phyloP scores from a whole-genome alignment of 805 yeast genomes.

The Monosporozyma solicola region DNA sequence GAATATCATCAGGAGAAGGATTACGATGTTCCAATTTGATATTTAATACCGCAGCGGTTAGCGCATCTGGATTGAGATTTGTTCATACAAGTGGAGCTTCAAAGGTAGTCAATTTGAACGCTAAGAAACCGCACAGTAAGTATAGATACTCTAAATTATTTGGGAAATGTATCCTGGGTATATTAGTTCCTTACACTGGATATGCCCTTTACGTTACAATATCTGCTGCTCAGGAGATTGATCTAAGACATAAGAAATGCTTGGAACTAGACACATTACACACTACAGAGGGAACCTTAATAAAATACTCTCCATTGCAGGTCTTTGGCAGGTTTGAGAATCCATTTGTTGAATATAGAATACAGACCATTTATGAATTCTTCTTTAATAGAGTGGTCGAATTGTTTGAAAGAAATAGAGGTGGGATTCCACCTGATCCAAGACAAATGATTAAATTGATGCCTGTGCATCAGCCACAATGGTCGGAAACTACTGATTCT shows the following conservation, averaged over 20 bases:
- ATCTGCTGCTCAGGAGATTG: constrained; percentile 46
- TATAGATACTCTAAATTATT: neutral
- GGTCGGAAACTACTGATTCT: constrained; percentile 39
- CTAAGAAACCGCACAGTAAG: neutral
- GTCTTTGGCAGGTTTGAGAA: constrained; percentile 77
- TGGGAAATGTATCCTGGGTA: neutral
- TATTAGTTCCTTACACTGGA: constrained; percentile 44
- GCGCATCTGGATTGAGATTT: neutral
- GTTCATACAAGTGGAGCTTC: neutral
- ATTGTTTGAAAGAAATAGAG: constrained; percentile 52
- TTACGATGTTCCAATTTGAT: neutral
- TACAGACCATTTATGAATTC: constrained; percentile 85
- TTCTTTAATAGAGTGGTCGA: constrained; percentile 64
- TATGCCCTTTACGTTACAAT: constrained; percentile 55
- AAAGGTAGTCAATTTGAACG: neutral
- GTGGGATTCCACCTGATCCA: constrained; percentile 45
- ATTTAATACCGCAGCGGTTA: neutral
- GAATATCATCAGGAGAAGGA: neutral
- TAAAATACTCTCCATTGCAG: constrained; percentile 39
- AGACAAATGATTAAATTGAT: constrained; percentile 45
- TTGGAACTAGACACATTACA: constrained; percentile 11
- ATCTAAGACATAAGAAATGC: constrained; percentile 30
- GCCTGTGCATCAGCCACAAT: constrained; percentile 53
- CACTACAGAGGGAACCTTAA: constrained; percentile 17
- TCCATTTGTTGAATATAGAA: constrained; percentile 84